Evolutionary conservation across 768 basidiomycete species (phyloP).

Genomic region (Kwoniella pini): DNA sequence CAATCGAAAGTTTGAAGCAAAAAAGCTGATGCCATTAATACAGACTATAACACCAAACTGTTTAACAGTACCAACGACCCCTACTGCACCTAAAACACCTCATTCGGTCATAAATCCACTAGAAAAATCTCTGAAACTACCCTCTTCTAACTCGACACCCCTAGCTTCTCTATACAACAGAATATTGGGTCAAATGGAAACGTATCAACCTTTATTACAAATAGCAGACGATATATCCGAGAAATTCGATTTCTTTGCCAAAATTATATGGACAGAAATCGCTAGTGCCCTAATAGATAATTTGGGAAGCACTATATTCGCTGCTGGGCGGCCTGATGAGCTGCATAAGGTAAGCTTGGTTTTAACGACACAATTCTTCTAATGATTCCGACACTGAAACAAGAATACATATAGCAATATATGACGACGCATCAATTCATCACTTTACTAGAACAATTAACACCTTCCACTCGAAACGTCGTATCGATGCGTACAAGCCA

Average conservation of each 20-base stretch:
- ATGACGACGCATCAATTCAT: conserved; percentile 81
- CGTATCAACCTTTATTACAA: conserved; percentile 63
- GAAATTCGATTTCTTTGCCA: conserved; percentile 78
- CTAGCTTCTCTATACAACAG: conserved; percentile 78
- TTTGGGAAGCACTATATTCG: conserved; percentile 77
- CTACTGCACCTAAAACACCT: conserved; percentile 68
- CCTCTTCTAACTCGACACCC: conserved; percentile 60
- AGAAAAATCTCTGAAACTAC: conserved; percentile 55
- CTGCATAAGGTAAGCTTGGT: conserved; percentile 72
- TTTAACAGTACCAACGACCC: conserved; percentile 68
- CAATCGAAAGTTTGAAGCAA: not conserved
- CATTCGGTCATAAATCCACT: conserved; percentile 61
- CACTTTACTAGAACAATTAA: conserved; percentile 74
- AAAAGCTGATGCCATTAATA: not conserved
- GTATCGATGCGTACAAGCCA: conserved; percentile 72
- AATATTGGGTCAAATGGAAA: conserved; percentile 60
- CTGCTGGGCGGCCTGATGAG: conserved; percentile 86
- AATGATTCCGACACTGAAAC: not conserved
- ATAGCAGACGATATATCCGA: conserved; percentile 17
- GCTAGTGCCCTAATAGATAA: conserved; percentile 78
- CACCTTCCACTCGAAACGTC: conserved; percentile 72
- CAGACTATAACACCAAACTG: conserved; percentile 76
- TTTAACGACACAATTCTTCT: not conserved
- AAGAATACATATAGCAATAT: conserved; percentile 65
- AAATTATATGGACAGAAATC: conserved; percentile 86